These are phyloP conservation scores for Rubus idaeus DNA, from an alignment of 306 rosid genomes.

Conservation along the genomic window DNA sequence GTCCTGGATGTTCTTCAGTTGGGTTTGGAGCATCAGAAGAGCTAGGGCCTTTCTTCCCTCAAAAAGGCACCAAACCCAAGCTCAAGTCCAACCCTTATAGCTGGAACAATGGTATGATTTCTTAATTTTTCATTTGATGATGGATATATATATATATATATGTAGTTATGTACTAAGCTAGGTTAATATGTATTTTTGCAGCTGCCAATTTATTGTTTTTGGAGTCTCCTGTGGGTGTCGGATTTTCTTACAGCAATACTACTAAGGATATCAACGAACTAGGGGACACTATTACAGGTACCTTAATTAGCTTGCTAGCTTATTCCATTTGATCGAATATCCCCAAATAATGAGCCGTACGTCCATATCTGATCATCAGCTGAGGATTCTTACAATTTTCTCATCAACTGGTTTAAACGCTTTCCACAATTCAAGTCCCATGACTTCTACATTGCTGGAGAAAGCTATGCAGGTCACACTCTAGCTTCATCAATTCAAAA, in stretches of 20 bases:
- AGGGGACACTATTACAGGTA: constrained; percentile 73
- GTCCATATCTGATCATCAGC: constrained; percentile 43
- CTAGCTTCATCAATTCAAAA: not conserved
- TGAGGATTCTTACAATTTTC: constrained; percentile 62
- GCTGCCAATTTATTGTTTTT: constrained; percentile 73
- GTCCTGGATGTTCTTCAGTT: constrained; percentile 88
- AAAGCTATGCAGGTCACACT: constrained; percentile 77
- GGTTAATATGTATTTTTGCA: constrained; percentile 12
- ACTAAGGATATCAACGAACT: constrained; percentile 50
- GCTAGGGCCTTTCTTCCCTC: constrained; percentile 86
- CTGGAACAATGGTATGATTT: constrained; percentile 65
- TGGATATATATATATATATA: not conserved
- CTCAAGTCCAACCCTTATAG: constrained; percentile 71
- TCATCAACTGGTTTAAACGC: constrained; percentile 68
- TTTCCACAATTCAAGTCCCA: constrained; percentile 79
- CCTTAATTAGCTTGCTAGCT: not conserved
- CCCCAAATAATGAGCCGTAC: not conserved
- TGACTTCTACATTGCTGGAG: constrained; percentile 81
- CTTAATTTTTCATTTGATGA: not conserved
- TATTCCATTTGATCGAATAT: not conserved
- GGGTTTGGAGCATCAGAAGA: constrained; percentile 89
- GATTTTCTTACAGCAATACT: constrained; percentile 83
- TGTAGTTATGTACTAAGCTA: not conserved
- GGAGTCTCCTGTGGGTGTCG: constrained; percentile 87
- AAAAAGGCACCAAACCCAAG: constrained; percentile 56